Base-by-base conservation (phyloP, 1,284 basidiomycete species). In the Phellopilus nigrolimitatus region DNA sequence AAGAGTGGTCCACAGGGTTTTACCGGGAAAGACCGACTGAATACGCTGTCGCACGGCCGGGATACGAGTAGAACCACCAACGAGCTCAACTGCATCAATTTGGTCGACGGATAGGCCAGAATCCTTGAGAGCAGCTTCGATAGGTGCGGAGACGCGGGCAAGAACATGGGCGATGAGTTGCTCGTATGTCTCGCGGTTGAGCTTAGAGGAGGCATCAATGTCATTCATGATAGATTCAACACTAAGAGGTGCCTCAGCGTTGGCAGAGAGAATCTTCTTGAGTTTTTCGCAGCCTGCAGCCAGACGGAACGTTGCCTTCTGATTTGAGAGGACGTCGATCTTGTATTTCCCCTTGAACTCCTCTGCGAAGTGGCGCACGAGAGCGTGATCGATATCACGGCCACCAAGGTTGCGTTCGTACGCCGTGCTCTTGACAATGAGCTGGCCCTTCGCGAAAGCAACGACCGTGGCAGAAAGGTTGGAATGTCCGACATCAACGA, bases 221-320 rank as follows among this genome's bases (percentile, higher is more conserved):
- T 97, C 93, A 71, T 87, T 89, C 87, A 93, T 85, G 75, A 97
- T 84, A 54, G 87, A 91, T 69, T 97, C 94, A 64, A 97, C 91
- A 64, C 85, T 92, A 59, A 97, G 71, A 2, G 89, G 85, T 0
- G 88, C 81, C 68, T 95, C 89, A 7, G 78, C 68, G 72, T 97
- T 95, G 57, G 94, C 94, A 22, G 82, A 84, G 25, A 87, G 71
- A 42, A 85, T 73, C 73, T 85, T 85, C 76, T 85, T 87, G 58
- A 85, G 70, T 62, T 76, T 75, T 69, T 87, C 83, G 64, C 90
- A 91, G 13, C 87, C 84, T 22, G 87, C 84, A 30, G 76, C 67
- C 46, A 97, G 82, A 62, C 94, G 85, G 88, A 97, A 97, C 44
- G 76, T 77, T 25, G 91, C 94, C 71, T 97, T 97, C 62, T 91